Conservation (phyloP, 2,329 filamentous ascomycete genomes). For the Leptographium wingfieldii region DNA sequence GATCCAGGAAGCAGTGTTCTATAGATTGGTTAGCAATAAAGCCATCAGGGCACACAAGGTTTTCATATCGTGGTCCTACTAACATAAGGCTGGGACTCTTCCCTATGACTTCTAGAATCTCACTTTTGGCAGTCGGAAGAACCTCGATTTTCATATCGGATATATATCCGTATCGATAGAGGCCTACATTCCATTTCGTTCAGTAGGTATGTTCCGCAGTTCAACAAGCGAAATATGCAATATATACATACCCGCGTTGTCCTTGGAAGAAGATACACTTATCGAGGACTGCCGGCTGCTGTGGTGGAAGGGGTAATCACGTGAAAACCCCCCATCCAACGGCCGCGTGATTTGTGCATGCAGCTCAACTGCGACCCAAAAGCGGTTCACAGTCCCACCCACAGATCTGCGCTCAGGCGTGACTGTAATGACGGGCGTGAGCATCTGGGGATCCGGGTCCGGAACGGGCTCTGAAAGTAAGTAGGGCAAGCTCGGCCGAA, state of each 20-base stretch:
- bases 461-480: not conserved
- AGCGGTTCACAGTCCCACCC: slow-evolving; percentile 3
- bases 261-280: not conserved
- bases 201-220: not conserved
- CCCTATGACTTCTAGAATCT: slow-evolving; percentile 33
- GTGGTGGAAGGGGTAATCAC: not conserved
- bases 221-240: not conserved
- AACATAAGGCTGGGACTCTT: slow-evolving; percentile 30
- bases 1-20: slow-evolving; percentile 24
- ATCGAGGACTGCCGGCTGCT: slow-evolving; percentile 1
- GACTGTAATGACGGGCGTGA: slow-evolving; percentile 11
- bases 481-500: slow-evolving; percentile 1
- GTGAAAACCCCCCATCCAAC: not conserved
- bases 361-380: slow-evolving; percentile 33
- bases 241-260: slow-evolving; percentile 1
- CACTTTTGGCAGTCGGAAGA: slow-evolving; percentile 26
- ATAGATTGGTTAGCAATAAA: not conserved
- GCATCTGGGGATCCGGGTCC: slow-evolving; percentile 6
- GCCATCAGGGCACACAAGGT: not conserved
- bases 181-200: not conserved
- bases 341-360: slow-evolving; percentile 22
- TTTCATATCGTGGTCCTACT: not conserved
- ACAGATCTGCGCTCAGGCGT: slow-evolving; percentile 10
- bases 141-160: slow-evolving; percentile 36
- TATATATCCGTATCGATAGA: slow-evolving; percentile 33